Base-by-base conservation (phyloP, 768 basidiomycete genomes). In the Cyclocybe aegerita region DNA sequence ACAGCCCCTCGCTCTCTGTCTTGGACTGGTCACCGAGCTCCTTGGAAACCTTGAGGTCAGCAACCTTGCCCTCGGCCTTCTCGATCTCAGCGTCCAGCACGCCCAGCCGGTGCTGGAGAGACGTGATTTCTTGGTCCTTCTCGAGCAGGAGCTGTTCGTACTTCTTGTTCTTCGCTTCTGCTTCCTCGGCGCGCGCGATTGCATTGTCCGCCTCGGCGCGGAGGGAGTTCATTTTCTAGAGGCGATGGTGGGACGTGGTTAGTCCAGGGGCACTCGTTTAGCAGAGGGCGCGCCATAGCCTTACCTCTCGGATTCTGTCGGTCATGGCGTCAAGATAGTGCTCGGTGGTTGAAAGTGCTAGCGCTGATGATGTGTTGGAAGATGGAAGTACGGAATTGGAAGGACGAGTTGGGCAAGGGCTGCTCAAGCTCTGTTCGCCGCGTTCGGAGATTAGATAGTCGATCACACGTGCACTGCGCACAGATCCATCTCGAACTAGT, bases 171-270 rank as follows among this genome's bases (percentile, higher is more conserved):
- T 90, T 86, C 3, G 73, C 75, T 67, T 98, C 96, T 9, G 93
- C 91, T 9, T 70, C 78, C 62, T 99, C 97, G 31, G 96, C 97
- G 49, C 97, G 90, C 17, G 70, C 66, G 49, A 88, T 71, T 37
- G 93, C 88, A 44, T 62, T 64, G 68, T 99, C 97, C 46, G 92
- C 93, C 75, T 98, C 95, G 34, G 67, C 65, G 55, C 93, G 92
- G 60, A 98, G 83, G 39, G 72, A 55, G 64, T 69, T 79, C 73
- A 98, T 75, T 86, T 84, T 90, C 90, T 91, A 55, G 3, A 16
- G 38, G 44, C 1, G 17, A 39, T 14, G 36, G 44, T 11, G 16
- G 17, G 44, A 30, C 15, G 15, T 15, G 36, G 23, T 23, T 23
- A 23, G 23, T 12, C 46, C 36, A 45, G 39, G 9, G 31, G 47